Base-by-base conservation (phyloP, 805 yeast genomes). In the Starmera caribaea region DNA sequence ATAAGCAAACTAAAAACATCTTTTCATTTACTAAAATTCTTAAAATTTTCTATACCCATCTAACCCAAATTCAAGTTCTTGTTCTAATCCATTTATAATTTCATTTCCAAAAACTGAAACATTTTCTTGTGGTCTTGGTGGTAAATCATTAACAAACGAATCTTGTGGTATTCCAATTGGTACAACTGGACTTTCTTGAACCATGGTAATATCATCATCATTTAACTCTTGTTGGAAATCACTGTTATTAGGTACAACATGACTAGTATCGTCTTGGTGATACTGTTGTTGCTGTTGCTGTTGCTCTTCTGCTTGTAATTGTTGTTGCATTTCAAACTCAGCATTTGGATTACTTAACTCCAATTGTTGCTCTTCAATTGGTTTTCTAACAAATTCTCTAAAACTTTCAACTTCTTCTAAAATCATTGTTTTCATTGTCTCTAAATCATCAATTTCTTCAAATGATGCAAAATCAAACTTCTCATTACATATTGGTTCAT, bases 391-490 rank as follows among this genome's bases (percentile, higher is more conserved):
- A 63, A 79, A 80, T 32, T 76, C 84, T 50, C 96, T 73, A 57
- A 88, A 87, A 26, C 73, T 66, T 36, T 69, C 69, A 2, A 89
- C 95, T 57, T 89, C 96, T 29, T 84, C 79, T 33, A 84, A 61
- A 32, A 89, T 84, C 77, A 87, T 76, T 47, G 74, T 68, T 51
- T 74, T 79, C 84, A 89, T 81, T 10, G 72, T 63, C 11, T 74
- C 81, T 55, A 86, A 69, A 47, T 87, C 96, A 48, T 85, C 86
- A 14, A 81, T 81, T 13, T 74, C 80, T 65, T 89, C 97, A 58
- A 89, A 89, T 6, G 84, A 69, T 14, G 47, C 41, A 57, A 89
- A 89, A 54, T 89, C 95, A 58, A 89, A 89, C 50, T 83, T 82
- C 2, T 74, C 69, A 35, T 76, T 74, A 57, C 96, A 87, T 37